Evolutionary conservation across 2,329 filamentous ascomycete genomes (phyloP).

Genomic region (Ophiostoma ips): DNA sequence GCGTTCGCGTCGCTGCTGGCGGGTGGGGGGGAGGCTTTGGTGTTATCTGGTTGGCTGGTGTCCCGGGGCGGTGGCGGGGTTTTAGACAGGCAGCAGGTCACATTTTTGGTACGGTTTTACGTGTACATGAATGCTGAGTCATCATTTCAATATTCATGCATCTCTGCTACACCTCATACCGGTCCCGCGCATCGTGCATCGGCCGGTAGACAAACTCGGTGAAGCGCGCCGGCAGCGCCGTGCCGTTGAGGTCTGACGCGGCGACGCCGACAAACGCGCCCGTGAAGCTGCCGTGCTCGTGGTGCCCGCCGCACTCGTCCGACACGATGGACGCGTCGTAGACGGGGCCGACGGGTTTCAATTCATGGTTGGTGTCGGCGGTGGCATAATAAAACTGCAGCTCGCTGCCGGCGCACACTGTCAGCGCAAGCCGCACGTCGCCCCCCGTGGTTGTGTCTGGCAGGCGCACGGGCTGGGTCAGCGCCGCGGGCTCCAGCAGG

Average conservation of each 20-base stretch:
- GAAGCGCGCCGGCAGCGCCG: slow-evolving; percentile 31
- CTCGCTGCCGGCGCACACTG: slow-evolving; percentile 35
- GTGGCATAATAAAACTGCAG: slow-evolving; percentile 45
- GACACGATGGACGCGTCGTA: slow-evolving; percentile 45
- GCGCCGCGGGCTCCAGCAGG: slow-evolving; percentile 24
- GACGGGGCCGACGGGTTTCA: slow-evolving; percentile 38
- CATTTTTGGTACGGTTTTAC: too few relatives aligned
- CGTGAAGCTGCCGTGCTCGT: slow-evolving; percentile 48
- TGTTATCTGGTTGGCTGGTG: not conserved
- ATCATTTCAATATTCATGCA: not conserved
- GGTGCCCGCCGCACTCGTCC: slow-evolving; percentile 50
- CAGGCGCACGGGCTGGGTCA: slow-evolving; percentile 32
- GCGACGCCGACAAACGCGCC: slow-evolving; percentile 46
- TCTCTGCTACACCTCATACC: slow-evolving; percentile 26
- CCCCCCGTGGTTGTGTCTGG: slow-evolving; percentile 41
- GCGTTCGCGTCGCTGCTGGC: too few relatives aligned
- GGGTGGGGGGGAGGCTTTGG: not conserved
- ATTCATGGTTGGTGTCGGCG: slow-evolving; percentile 18
- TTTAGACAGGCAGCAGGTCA: too few relatives aligned
- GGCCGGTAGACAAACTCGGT: slow-evolving; percentile 39
- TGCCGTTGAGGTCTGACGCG: slow-evolving; percentile 41
- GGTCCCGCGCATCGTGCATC: slow-evolving; percentile 30
- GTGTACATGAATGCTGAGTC: too few relatives aligned
- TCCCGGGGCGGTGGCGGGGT: not conserved
- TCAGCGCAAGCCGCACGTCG: slow-evolving; percentile 37